Base-by-base conservation (phyloP, 169 alveolate species). In the Ichthyophthirius multifiliis region DNA sequence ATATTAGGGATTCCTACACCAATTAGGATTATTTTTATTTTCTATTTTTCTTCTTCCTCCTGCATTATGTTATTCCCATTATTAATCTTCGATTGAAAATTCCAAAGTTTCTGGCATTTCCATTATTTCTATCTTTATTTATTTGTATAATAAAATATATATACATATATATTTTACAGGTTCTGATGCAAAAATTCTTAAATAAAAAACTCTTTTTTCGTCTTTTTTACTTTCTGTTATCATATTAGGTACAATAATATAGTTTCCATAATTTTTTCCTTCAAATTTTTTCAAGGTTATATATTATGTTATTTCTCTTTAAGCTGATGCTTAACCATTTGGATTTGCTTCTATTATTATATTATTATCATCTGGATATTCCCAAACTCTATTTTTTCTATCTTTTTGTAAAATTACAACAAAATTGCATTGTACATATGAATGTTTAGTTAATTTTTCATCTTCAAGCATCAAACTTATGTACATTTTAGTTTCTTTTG, bases 1-100 rank as follows among this genome's bases (percentile, higher is more conserved):
- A 80, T 92, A 94, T 74, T 94, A 88, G 43, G 97, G 97, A 77
- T 94, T 94, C 37, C 89, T 89, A 34, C 96, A 93, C 96, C 97
- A 94, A 73, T 81, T 76, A 1, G 95, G 87, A 87, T 94, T 94
- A 39, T 89, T 94, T 43, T 77, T 77, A 16, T 94, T 94, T 63
- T 83, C 88, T 10, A 84, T 65, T 41, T 75, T 86, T 67, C 96
- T 77, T 63, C 88, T 90, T 18, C 97, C 97, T 31, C 97, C 97
- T 30, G 96, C 92, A 44, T 93, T 88, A 18, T 67, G 82, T 67
- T 79, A 87, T 77, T 80, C 83, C 96, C 93, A 94, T 63, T 92
- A 87, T n/a, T n/a, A n/a, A 37, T 88, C 96, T 62, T 82, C 84
- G 85, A 83, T 71, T 63, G 47, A 81, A 20, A 83, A 83, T 87